A percentile compares a stretch with the other conserved stretches of the same genome.
Conservation (phyloP, 495 filamentous ascomycete species). For the Parachaetomium inaequale region DNA sequence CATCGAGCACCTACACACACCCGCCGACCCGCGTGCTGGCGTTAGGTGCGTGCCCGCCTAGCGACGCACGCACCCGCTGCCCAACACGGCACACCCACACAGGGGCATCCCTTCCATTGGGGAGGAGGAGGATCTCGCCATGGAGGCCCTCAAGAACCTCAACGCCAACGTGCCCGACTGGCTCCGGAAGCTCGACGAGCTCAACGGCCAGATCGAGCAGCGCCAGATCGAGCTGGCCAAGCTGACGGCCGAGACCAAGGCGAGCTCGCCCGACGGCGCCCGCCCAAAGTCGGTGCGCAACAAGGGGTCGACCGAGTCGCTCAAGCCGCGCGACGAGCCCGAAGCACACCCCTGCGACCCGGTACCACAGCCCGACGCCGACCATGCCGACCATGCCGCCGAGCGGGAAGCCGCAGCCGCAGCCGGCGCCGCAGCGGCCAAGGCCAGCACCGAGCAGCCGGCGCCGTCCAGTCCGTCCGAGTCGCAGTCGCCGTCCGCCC, state of each 20-base stretch:
- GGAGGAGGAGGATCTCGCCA: conserved; percentile 40
- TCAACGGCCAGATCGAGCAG: conserved; percentile 62
- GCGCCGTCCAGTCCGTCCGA: conserved; percentile 27
- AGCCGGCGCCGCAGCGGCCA: conserved; percentile 17
- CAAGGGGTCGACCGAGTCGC: conserved; percentile 61
- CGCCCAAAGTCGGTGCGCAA: conserved; percentile 49
- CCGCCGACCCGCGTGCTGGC: not conserved
- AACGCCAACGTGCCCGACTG: conserved; percentile 63
- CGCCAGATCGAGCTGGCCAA: conserved; percentile 65
- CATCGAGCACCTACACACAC: not conserved
- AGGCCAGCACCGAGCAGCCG: conserved; percentile 15
- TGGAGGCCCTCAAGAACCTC: conserved; percentile 64
- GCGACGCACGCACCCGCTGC: conserved; percentile 24
- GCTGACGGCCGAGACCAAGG: conserved; percentile 36
- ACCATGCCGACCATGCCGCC: not conserved
- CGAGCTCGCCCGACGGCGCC: conserved; percentile 23
- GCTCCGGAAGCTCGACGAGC: conserved; percentile 63
- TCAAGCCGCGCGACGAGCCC: conserved; percentile 51
- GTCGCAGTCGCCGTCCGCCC: conserved; percentile 42
- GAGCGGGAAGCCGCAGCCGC: conserved; percentile 13
- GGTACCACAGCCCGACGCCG: conserved; percentile 19
- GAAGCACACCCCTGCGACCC: conserved; percentile 34
- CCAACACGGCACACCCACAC: conserved; percentile 27
- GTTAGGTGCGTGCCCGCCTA: conserved; percentile 28
- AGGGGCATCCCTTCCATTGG: conserved; percentile 16